phyloP scores from a whole-genome alignment of 164 flowering plant genomes.

The Brasenia schreberi region DNA sequence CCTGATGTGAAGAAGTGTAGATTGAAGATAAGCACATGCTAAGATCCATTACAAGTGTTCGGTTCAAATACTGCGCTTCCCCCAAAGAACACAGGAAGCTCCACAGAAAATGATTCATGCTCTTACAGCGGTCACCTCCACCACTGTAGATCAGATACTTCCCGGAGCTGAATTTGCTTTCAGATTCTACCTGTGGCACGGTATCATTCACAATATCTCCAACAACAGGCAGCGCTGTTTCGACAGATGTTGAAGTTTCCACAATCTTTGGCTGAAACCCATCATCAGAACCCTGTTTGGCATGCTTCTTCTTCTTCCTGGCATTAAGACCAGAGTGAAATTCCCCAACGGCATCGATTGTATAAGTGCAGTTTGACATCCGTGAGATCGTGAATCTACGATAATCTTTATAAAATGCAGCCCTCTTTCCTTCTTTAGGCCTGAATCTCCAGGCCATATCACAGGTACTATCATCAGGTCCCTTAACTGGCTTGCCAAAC shows the following conservation, averaged over 20 bases:
- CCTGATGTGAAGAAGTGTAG: conserved; percentile 47
- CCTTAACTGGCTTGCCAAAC: conserved; percentile 77
- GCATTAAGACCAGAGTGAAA: conserved; percentile 82
- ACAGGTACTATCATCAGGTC: conserved; percentile 47
- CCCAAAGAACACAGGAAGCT: conserved; percentile 88
- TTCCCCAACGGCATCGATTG: conserved; percentile 53
- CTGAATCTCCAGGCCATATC: conserved; percentile 97
- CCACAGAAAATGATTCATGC: conserved; percentile 87
- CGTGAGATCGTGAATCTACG: conserved; percentile 55
- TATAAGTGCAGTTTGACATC: conserved; percentile 45
- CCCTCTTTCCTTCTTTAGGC: conserved; percentile 86
- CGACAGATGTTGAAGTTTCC: neutral
- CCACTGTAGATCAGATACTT: conserved; percentile 60
- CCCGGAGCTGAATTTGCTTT: conserved; percentile 50
- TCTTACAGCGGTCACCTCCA: conserved; percentile 94
- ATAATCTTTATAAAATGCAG: conserved; percentile 75
- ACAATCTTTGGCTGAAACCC: conserved; percentile 27
- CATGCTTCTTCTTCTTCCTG: conserved; percentile 46
- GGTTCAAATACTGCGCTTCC: conserved; percentile 84
- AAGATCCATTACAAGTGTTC: conserved; percentile 78
- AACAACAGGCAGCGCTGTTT: conserved; percentile 6
- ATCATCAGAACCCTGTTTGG: conserved; percentile 18
- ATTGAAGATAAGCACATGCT: conserved; percentile 61
- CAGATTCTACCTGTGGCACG: conserved; percentile 64
- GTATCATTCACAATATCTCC: conserved; percentile 48